A percentile compares a stretch with the other conserved stretches of the same genome.
Conservation (phyloP, 108 stramenopile species). For the Cyclostephanos tholiformis region DNA sequence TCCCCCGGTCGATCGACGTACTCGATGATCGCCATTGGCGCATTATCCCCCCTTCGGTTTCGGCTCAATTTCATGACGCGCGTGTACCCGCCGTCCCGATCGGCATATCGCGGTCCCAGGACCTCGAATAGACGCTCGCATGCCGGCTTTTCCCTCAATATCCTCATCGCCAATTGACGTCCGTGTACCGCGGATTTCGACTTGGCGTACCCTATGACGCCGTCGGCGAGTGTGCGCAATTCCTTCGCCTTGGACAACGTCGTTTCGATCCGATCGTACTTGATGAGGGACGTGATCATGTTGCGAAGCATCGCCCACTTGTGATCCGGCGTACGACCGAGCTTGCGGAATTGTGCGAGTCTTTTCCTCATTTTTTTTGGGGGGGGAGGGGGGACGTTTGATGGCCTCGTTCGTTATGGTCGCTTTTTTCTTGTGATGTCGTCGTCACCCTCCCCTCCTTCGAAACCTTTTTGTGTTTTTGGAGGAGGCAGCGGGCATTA, state of each 20-base stretch:
- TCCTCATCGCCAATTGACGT: conserved; percentile 55
- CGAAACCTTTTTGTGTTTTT: too few relatives aligned
- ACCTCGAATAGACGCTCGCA: conserved; percentile 94
- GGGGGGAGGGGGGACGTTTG: too few relatives aligned
- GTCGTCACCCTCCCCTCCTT: too few relatives aligned
- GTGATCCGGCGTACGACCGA: conserved; percentile 76
- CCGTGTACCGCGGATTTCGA: conserved; percentile 28
- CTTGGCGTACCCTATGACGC: conserved; percentile 85
- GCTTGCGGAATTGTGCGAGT: conserved; percentile 77
- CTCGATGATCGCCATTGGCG: conserved; percentile 98
- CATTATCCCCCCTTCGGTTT: conserved; percentile 89
- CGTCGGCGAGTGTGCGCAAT: conserved; percentile 88
- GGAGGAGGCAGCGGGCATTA: too few relatives aligned
- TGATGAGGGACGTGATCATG: conserved; percentile 94
- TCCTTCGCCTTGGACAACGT: conserved; percentile 97
- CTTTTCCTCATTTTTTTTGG: conserved; percentile 75
- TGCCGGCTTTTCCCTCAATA: conserved; percentile 74
- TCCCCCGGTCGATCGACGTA: conserved; percentile 98
- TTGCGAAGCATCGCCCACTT: conserved; percentile 91
- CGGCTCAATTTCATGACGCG: conserved; percentile 90
- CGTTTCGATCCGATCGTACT: conserved; percentile 98
- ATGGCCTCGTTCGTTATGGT: too few relatives aligned
- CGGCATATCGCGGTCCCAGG: conserved; percentile 93
- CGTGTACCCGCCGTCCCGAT: conserved; percentile 96
- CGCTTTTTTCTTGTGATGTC: too few relatives aligned